Evolutionary conservation across 441 rosid genomes (phyloP).

Genomic region (Adansonia rubrostipa): DNA sequence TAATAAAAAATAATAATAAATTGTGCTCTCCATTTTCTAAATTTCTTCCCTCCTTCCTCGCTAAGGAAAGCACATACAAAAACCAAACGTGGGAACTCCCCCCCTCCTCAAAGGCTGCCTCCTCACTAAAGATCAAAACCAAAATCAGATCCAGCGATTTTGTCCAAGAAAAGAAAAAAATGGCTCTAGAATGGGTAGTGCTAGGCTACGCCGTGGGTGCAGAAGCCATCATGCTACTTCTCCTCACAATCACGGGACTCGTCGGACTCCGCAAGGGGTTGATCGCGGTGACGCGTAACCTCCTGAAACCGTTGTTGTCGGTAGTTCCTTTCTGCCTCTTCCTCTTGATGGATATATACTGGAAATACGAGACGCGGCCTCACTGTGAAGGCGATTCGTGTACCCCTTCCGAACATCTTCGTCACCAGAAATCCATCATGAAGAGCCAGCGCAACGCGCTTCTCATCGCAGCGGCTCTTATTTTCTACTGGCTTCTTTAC

Average conservation of each 20-base stretch:
- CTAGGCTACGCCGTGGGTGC: constrained; percentile 91
- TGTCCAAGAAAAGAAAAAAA: constrained; percentile 17
- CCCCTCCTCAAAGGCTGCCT: neutral
- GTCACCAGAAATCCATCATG: constrained; percentile 95
- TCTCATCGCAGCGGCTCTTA: constrained; percentile 71
- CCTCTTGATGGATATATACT: constrained; percentile 88
- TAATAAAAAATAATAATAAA: neutral
- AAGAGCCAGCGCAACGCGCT: constrained; percentile 93
- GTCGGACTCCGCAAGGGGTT: constrained; percentile 80
- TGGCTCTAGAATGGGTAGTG: constrained; percentile 97
- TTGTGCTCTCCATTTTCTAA: neutral
- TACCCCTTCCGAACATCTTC: constrained; percentile 79
- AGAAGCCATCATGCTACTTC: constrained; percentile 88
- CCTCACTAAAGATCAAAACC: constrained; percentile 18
- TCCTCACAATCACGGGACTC: constrained; percentile 85
- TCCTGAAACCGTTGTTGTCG: constrained; percentile 83
- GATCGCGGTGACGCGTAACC: constrained; percentile 84
- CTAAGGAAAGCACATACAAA: neutral
- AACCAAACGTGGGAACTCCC: neutral
- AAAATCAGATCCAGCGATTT: constrained; percentile 31
- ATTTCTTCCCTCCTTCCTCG: constrained; percentile 2
- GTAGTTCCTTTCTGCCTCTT: constrained; percentile 93
- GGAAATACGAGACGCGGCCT: constrained; percentile 93
- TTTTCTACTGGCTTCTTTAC: constrained; percentile 85
- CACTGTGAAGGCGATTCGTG: constrained; percentile 76